Evolutionary conservation across 805 yeast species (phyloP), one percentile per base, ranked within the genome.

Genomic region (Yarrowia sp.): DNA sequence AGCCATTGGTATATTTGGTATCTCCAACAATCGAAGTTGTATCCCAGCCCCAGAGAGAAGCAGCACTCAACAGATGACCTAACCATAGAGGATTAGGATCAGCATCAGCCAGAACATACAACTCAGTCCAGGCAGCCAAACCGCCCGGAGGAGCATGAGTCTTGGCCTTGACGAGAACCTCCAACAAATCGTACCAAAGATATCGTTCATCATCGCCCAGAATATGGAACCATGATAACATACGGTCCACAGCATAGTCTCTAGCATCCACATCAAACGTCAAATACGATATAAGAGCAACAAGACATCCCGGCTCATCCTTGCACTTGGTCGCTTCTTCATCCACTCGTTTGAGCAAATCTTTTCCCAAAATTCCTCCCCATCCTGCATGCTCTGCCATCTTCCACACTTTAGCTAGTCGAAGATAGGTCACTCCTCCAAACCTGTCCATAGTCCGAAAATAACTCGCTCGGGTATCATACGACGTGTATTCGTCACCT

Each of bases 371-470:
- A 9, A 54, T 21, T 17, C 61, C 46, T 35, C 61, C 61, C 61
- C 61, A 54, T 8, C 61, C 61, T 7, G 40, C 16, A 54, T 54
- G 61, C 26, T 54, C 61, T 1, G 46, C 61, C 61, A 54, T 54
- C 35, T 54, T 54, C 61, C 61, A 54, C n/a, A 54, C 61, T 33
- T 54, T 54, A 35, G 61, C 61, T 33, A 54, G 21, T 17, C 61
- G 46, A 2, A 54, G 24, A n/a, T 36, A 54, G 9, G 61, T 38
- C 17, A n/a, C 8, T 5, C 61, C 61, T 54, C 46, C 46, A 14
- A n/a, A 54, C 35, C 35, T 12, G 17, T 54, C 61, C 61, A 54
- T 54, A 17, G 33, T 16, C 6, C 35, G 33, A 7, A 54, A 38
- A 26, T 36, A 54, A 0, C 17, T 9, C 4, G 44, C 21, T 14